Percentiles rank a stretch among this genome's conserved stretches.
These are phyloP conservation scores for Nyctanthes arbortristis DNA, from an alignment of 257 asterid genomes.

Conservation along the genomic window DNA sequence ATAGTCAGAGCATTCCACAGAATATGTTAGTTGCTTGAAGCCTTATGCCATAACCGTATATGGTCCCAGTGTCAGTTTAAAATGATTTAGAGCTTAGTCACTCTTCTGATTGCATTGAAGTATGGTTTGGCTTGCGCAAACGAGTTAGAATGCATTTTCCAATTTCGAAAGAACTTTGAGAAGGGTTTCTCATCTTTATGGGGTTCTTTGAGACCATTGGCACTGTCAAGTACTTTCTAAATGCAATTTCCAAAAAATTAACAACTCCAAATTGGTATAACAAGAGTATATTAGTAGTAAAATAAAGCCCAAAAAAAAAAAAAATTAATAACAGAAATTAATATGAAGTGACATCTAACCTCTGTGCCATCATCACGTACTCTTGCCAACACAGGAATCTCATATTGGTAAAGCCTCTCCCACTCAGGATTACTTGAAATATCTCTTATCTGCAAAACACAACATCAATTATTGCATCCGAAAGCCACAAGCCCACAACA, in stretches of 20 bases:
- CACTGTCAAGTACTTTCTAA: too few species aligned
- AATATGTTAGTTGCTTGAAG: too few species aligned
- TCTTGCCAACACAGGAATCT: conserved; percentile 88
- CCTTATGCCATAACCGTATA: too few species aligned
- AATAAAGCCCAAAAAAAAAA: conserved; percentile 4
- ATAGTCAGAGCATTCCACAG: too few species aligned
- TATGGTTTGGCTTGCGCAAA: too few species aligned
- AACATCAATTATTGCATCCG: background rate
- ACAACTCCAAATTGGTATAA: conserved; percentile 3
- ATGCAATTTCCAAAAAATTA: conserved; percentile 12
- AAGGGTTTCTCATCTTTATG: too few species aligned
- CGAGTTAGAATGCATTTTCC: too few species aligned
- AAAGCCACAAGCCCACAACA: background rate
- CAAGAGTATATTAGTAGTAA: background rate
- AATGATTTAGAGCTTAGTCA: too few species aligned
- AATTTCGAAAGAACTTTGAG: too few species aligned
- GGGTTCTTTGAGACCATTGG: too few species aligned
- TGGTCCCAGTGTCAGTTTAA: too few species aligned
- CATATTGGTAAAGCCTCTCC: conserved; percentile 94
- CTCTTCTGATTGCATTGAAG: too few species aligned
- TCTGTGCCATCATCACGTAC: conserved; percentile 76
- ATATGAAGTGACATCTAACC: conserved; percentile 37
- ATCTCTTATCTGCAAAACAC: conserved; percentile 62
- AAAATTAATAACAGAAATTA: background rate
- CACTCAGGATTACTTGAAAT: conserved; percentile 77